Base-by-base conservation (phyloP, 31 red algal species). In the Endocladia muricata region DNA sequence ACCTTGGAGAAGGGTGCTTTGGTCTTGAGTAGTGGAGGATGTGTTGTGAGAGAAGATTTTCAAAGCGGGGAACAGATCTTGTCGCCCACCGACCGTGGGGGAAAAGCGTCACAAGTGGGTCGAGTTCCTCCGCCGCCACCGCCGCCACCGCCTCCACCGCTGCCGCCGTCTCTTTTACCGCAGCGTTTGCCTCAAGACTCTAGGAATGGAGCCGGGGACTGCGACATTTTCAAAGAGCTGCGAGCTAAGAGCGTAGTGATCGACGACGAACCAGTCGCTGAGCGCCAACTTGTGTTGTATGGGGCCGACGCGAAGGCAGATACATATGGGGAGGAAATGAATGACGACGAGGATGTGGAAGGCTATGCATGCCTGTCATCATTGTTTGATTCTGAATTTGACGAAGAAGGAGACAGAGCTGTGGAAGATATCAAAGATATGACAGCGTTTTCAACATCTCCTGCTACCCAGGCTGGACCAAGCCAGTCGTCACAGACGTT, bases 71-170 rank as follows among this genome's bases (percentile, higher is more conserved):
- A 62, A 59, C 21, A 39, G 4, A 38, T 25, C 37, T 62, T 37
- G 22, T 19, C 4, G 39, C 48, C 69, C 38, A 15, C 8, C 35
- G 8, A 51, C 39, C 23, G 44, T 26, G 21, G 25, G 17, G 38
- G 30, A 3, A 11, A 55, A 32, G 70, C 41, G 9, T 55, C 70
- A 25, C 8, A 1, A 29, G 36, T 66, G 22, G 4, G 31, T 76
- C 17, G 19, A 6, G 29, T 28, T 4, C 36, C 61, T 15, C 22
- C 59, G 23, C 84, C 84, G 21, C 62, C 83, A 30, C 72, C 83
- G 9, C 83, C 84, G 37, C 73, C 74, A 6, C 84, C 84, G 1
- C 73, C 84, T 37, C 84, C 84, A 3, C 74, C 74, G 19, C 73
- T 74, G 23, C 74, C 84, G 15, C 84, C 74, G 55, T 64, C 84